Evolutionary conservation across 2,329 filamentous ascomycete species (phyloP).

Genomic region (Davidsoniella eucalypti): DNA sequence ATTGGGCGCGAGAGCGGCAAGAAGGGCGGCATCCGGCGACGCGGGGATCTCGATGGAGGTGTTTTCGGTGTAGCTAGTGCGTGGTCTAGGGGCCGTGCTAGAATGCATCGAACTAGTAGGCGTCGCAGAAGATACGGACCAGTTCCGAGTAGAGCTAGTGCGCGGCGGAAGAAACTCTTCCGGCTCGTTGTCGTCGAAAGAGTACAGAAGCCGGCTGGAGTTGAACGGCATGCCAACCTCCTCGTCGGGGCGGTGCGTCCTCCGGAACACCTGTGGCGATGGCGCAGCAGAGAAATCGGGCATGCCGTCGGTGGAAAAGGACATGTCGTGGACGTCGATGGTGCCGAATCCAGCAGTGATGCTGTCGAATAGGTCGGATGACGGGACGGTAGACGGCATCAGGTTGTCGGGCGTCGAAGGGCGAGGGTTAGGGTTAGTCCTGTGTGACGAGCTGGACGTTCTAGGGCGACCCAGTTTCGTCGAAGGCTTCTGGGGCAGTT

Average conservation of each 20-base stretch:
- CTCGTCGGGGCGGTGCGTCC: constrained; percentile 11
- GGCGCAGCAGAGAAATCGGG: constrained; percentile 11
- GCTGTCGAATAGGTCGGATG: constrained; percentile 5
- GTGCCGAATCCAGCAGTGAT: constrained; percentile 8
- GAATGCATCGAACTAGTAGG: constrained; percentile 25
- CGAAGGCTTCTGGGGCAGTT: background rate
- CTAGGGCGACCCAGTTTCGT: background rate
- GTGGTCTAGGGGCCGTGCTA: constrained; percentile 23
- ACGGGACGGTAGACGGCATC: background rate
- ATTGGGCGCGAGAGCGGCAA: constrained; percentile 15
- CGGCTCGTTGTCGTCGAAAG: constrained; percentile 17
- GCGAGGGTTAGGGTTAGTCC: background rate
- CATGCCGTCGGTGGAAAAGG: background rate
- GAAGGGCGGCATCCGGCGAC: constrained; percentile 6
- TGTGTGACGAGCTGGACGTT: background rate
- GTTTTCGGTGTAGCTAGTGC: constrained; percentile 27
- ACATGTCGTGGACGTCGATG: constrained; percentile 3
- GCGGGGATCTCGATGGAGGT: constrained; percentile 27
- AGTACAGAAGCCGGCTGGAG: constrained; percentile 16
- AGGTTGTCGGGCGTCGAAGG: constrained; percentile 5
- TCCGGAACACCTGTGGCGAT: constrained; percentile 12
- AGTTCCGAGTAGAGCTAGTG: constrained; percentile 23
- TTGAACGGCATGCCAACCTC: constrained; percentile 8
- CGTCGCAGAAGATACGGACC: constrained; percentile 28
- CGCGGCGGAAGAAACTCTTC: constrained; percentile 20